These are phyloP conservation scores for Oryza glaberrima DNA, from an alignment of 176 grass and related monocot genomes.

Conservation along the genomic window DNA sequence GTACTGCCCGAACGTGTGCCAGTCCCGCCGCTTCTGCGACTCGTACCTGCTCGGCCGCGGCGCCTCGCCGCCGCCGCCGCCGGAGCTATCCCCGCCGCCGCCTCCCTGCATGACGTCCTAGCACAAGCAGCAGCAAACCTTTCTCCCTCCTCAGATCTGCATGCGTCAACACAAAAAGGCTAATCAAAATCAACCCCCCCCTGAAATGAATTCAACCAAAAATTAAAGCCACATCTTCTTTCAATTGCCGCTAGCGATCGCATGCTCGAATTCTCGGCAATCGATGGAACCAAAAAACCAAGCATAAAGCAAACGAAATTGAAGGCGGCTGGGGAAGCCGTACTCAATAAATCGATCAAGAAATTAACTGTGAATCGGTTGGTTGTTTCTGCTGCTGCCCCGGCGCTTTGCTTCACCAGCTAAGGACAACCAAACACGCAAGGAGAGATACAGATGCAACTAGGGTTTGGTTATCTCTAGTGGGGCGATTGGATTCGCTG, in stretches of 20 bases:
- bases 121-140: too few species aligned
- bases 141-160: constrained; percentile 49
- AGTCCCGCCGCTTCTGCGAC: constrained; percentile 88
- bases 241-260: neutral
- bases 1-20: constrained; percentile 88
- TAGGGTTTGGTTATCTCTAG: constrained; percentile 56
- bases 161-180: neutral
- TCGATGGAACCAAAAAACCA: neutral
- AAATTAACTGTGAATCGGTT: neutral
- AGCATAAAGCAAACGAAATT: neutral
- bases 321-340: neutral
- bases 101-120: constrained; percentile 40
- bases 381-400: constrained; percentile 19
- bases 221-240: too few species aligned
- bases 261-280: neutral
- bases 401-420: constrained; percentile 7
- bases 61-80: constrained; percentile 4
- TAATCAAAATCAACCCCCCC: too few species aligned
- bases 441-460: neutral
- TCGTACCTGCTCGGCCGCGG: constrained; percentile 71
- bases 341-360: neutral
- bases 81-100: constrained; percentile 45
- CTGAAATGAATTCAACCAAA: too few species aligned
- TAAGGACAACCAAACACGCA: too few species aligned
- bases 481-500: constrained; percentile 22